Evolutionary conservation across 495 filamentous ascomycete genomes (phyloP).

Genomic region (Penicillium pulvis): DNA sequence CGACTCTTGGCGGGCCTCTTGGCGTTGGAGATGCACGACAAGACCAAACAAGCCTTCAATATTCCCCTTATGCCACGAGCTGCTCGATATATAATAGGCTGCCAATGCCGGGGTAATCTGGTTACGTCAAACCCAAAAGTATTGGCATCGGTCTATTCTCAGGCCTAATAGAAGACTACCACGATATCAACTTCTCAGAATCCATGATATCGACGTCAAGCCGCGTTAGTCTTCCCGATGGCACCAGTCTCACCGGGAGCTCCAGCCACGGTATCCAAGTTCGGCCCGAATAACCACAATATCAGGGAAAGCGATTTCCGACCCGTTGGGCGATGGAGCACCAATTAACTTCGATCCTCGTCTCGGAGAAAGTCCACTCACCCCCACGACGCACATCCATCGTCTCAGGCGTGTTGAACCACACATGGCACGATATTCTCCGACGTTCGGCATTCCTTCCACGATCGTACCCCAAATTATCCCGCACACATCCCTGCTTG

Average conservation of each 20-base stretch:
- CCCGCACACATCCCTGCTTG: not conserved
- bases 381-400: not conserved
- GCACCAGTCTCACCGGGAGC: not conserved
- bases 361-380: not conserved
- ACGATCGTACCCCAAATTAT: conserved; percentile 2
- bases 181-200: not conserved
- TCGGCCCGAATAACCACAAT: not conserved
- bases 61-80: not conserved
- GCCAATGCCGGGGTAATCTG: not conserved
- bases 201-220: not conserved
- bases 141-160: not conserved
- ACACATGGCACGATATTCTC: not conserved
- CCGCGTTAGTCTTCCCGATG: not conserved
- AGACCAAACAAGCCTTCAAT: conserved; percentile 3
- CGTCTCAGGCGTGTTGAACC: not conserved
- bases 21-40: conserved; percentile 4
- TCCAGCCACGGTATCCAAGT: not conserved
- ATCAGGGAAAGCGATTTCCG: not conserved
- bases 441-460: conserved; percentile 1
- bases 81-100: not conserved
- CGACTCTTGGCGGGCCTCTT: not conserved
- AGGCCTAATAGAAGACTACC: not conserved
- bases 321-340: not conserved
- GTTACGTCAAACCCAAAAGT: not conserved
- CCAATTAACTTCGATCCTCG: not conserved